Evolutionary conservation across 192 early-diverging fungal genomes (phyloP), one percentile per base, ranked within the genome.

Genomic region (Linnemannia exigua): DNA sequence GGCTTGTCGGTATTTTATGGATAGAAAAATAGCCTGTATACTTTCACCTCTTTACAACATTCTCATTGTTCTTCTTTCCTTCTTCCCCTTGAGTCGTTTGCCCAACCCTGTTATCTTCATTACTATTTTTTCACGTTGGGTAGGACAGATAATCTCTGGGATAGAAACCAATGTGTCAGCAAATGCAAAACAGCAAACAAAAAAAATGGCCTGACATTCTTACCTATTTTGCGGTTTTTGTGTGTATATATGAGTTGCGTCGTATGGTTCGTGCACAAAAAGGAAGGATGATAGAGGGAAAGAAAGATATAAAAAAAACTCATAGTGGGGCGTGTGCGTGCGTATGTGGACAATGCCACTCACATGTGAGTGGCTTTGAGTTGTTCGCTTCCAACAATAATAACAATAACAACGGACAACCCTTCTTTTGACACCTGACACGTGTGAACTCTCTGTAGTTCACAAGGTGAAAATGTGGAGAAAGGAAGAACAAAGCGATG

Each of bases 291-390:
- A n/a, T 5, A 52, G 58, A 12, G 31, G 58, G 14, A 33, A 15
- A 0, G 11, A 63, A 12, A 31, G 28, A 63, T 1, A n/a, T n/a
- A 58, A 58, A 25, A 8, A 58, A 11, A 58, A 22, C 22, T n/a
- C 20, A 9, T n/a, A n/a, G n/a, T n/a, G n/a, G n/a, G n/a, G 22
- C 7, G 52, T 3, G 52, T 54, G 52, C 9, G 20, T 54, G 52
- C 52, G 22, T 54, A 22, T n/a, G 20, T 9, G 3, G 9, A n/a
- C n/a, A 8, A 54, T n/a, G 52, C 25, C 28, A 63, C 58, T 63
- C 58, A 63, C 58, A 63, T 63, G 58, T 63, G 58, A 63, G 58
- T 63, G 58, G 58, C 58, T 63, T 63, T 63, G 58, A 28, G 22
- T 9, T 20, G 22, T 25, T n/a, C n/a, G n/a, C 6, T 54, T n/a